A percentile compares a stretch with the other conserved stretches of the same genome.
Conservation (phyloP, 1,284 basidiomycete species). For the Flammula alnicola region DNA sequence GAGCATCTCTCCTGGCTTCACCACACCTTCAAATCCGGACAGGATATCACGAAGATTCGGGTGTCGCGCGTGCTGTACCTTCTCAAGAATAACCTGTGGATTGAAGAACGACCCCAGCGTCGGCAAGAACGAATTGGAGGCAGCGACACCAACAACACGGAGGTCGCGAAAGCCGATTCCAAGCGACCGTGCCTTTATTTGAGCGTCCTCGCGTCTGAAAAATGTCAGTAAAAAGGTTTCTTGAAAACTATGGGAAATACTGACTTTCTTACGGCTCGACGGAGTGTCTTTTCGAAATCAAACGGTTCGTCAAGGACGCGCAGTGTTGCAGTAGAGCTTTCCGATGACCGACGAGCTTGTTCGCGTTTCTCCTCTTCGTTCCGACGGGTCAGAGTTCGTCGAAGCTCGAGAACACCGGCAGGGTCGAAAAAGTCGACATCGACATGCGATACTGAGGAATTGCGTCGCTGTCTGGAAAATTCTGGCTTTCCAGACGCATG, state of each 20-base stretch:
- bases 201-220: conserved; percentile 44
- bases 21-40: conserved; percentile 49
- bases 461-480: conserved; percentile 12
- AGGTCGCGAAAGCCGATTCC: conserved; percentile 54
- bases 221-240: background rate
- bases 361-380: conserved; percentile 4
- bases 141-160: conserved; percentile 51
- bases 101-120: conserved; percentile 46
- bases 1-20: conserved; percentile 61
- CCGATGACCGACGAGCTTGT: background rate
- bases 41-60: conserved; percentile 47
- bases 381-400: conserved; percentile 28
- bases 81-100: conserved; percentile 35
- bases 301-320: conserved; percentile 23
- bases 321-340: conserved; percentile 18
- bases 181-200: conserved; percentile 48
- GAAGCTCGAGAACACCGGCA: conserved; percentile 30
- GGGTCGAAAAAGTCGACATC: conserved; percentile 35
- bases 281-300: conserved; percentile 32
- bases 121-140: conserved; percentile 40
- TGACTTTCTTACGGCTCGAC: conserved; percentile 27
- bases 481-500: conserved; percentile 12
- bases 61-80: conserved; percentile 38
- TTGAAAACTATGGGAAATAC: conserved; percentile 1
- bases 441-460: conserved; percentile 29